A percentile compares a stretch with the other conserved stretches of the same genome.
Evolutionary conservation across 345 rosid genomes (phyloP).

Genomic region (Lepidium africanum): DNA sequence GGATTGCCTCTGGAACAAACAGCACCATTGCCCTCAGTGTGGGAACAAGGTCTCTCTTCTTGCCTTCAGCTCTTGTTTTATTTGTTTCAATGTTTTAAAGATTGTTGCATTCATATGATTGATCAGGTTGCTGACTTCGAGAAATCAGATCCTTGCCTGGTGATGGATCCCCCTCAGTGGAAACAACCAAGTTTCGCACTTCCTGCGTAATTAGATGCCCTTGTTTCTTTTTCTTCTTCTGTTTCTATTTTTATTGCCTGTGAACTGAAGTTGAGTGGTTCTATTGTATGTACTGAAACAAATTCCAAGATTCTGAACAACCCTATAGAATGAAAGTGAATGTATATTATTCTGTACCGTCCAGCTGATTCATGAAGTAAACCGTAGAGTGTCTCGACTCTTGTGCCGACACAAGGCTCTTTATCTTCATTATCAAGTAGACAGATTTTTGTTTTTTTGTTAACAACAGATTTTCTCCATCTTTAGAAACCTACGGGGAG

Average conservation of each 20-base stretch:
- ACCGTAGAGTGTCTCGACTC: not conserved
- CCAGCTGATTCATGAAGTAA: not conserved
- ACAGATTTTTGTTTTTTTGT: no score
- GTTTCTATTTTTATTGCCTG: not conserved
- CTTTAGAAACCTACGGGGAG: not conserved
- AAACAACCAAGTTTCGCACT: constrained; percentile 65
- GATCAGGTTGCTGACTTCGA: constrained; percentile 79
- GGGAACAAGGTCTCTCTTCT: constrained; percentile 39
- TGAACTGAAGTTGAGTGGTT: constrained; percentile 11
- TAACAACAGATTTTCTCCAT: not conserved
- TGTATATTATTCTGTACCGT: not conserved
- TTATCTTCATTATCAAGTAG: not conserved
- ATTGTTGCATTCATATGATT: not conserved
- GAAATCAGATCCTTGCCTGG: constrained; percentile 75
- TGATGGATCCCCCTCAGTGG: constrained; percentile 87
- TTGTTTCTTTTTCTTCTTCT: not conserved
- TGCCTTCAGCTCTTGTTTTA: not conserved
- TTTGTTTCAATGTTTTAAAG: not conserved
- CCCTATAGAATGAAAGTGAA: not conserved
- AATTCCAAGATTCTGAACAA: not conserved
- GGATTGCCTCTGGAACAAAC: constrained; percentile 98
- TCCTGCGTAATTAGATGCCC: constrained; percentile 41
- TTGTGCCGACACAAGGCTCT: not conserved
- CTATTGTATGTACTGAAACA: not conserved
- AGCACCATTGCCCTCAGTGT: constrained; percentile 87